phyloP scores from a whole-genome alignment of 176 grass and related monocot species.

The Oryza officinalis region DNA sequence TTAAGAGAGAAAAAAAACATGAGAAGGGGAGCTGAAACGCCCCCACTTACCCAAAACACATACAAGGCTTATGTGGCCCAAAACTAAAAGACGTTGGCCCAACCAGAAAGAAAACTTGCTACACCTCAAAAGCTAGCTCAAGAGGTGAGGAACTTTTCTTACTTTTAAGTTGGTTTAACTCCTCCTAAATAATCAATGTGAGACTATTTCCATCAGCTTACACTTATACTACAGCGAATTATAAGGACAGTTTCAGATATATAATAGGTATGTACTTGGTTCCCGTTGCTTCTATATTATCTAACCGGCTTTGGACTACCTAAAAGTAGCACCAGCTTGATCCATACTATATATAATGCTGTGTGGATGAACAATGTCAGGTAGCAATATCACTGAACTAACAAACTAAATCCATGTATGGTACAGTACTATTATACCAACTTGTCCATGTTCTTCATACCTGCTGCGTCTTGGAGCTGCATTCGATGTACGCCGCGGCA shows the following conservation, averaged over 20 bases:
- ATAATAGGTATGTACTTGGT: background rate
- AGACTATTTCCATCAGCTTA: too few relatives aligned
- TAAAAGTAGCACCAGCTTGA: background rate
- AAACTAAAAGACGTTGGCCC: too few relatives aligned
- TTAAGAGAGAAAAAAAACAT: too few relatives aligned
- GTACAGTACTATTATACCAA: background rate
- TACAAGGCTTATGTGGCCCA: too few relatives aligned
- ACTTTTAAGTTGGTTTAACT: too few relatives aligned
- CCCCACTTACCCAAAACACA: too few relatives aligned
- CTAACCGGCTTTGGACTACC: conserved; percentile 12
- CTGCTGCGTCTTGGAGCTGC: conserved; percentile 78
- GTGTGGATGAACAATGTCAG: background rate
- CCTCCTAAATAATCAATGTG: too few relatives aligned
- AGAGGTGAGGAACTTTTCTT: too few relatives aligned
- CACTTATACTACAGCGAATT: background rate
- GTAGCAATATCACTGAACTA: background rate
- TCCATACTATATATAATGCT: too few relatives aligned
- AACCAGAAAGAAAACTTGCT: too few relatives aligned
- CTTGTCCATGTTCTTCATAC: conserved; percentile 20
- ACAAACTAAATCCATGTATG: background rate
- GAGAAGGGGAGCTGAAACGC: too few relatives aligned
- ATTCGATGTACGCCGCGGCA: conserved; percentile 63
- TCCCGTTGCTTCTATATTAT: conserved; percentile 18
- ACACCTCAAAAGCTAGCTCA: too few relatives aligned
- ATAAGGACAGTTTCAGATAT: background rate